Percentiles rank a stretch among this genome's conserved stretches.
phyloP scores from a whole-genome alignment of 345 rosid genomes.

The Gynandropsis gynandra region DNA sequence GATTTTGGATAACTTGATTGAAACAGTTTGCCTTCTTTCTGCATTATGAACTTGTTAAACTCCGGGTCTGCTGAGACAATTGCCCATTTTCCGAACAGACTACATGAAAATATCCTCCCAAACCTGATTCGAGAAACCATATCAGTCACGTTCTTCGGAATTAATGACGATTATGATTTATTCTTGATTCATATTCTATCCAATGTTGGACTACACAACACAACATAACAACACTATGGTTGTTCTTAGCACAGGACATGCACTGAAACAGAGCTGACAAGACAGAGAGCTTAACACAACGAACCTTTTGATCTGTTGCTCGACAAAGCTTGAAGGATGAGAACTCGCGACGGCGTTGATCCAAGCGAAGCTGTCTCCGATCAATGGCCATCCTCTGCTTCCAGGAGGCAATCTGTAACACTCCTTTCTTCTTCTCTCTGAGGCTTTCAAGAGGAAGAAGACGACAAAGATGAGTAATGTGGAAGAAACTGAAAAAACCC shows the following conservation, averaged over 20 bases:
- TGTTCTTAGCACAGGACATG: too few relatives aligned
- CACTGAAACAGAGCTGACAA: slow-evolving; percentile 10
- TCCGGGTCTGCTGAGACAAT: slow-evolving; percentile 69
- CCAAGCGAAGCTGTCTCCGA: slow-evolving; percentile 72
- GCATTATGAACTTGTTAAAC: slow-evolving; percentile 69
- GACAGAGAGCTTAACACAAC: not conserved
- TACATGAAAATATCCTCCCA: slow-evolving; percentile 77
- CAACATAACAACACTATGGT: too few relatives aligned
- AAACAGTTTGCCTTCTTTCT: slow-evolving; percentile 71
- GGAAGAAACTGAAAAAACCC: slow-evolving; percentile 18
- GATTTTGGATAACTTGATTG: slow-evolving; percentile 85
- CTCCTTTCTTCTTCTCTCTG: slow-evolving; percentile 5
- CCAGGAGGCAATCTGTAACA: slow-evolving; percentile 47
- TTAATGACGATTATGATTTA: too few relatives aligned
- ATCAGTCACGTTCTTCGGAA: not conserved
- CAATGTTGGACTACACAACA: too few relatives aligned
- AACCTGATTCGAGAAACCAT: slow-evolving; percentile 28
- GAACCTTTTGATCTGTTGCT: slow-evolving; percentile 54
- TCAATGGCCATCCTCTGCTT: slow-evolving; percentile 66
- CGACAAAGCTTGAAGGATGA: slow-evolving; percentile 64
- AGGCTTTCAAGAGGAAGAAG: not conserved
- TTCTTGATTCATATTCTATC: too few relatives aligned
- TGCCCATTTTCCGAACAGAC: slow-evolving; percentile 61
- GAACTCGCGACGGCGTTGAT: slow-evolving; percentile 73
- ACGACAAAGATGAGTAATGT: slow-evolving; percentile 17